Conservation (phyloP, 495 filamentous ascomycete species). For the Entonaema liquescens region DNA sequence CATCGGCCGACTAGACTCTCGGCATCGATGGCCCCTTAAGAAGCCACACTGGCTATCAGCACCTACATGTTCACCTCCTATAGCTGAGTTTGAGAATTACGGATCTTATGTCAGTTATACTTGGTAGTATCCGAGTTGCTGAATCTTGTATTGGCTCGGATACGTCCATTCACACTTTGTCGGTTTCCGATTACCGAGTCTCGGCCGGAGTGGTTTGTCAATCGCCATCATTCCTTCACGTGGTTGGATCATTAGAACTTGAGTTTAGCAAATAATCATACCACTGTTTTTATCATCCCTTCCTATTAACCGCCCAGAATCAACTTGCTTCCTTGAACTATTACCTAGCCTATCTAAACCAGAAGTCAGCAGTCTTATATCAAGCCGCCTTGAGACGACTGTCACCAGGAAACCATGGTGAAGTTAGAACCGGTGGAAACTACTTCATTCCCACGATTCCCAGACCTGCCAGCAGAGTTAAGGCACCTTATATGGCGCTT, state of each 20-base stretch:
- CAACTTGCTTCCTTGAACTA: not conserved
- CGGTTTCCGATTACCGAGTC: slow-evolving; percentile 44
- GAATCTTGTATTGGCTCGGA: slow-evolving; percentile 19
- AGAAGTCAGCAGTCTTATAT: not conserved
- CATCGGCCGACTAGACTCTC: slow-evolving; percentile 34
- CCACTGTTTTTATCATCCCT: not conserved
- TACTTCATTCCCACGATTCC: slow-evolving; percentile 33
- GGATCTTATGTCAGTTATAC: not conserved
- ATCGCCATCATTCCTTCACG: slow-evolving; percentile 18
- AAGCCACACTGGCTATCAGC: no score
- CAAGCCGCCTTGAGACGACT: not conserved
- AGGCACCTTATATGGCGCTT: slow-evolving; percentile 32
- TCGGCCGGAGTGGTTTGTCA: slow-evolving; percentile 28
- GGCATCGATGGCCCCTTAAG: slow-evolving; percentile 24
- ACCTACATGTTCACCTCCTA: no score
- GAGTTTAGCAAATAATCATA: not conserved
- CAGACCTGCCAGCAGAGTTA: slow-evolving; percentile 29
- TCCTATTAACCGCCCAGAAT: not conserved
- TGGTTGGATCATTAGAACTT: slow-evolving; percentile 10
- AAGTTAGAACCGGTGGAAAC: slow-evolving; percentile 12
- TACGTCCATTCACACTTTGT: slow-evolving; percentile 14
- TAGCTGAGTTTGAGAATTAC: not conserved
- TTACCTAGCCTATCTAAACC: not conserved
- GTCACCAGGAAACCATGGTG: slow-evolving; percentile 21
- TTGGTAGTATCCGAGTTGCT: not conserved